phyloP scores from a whole-genome alignment of 768 basidiomycete genomes.

The Suillus variegatus region DNA sequence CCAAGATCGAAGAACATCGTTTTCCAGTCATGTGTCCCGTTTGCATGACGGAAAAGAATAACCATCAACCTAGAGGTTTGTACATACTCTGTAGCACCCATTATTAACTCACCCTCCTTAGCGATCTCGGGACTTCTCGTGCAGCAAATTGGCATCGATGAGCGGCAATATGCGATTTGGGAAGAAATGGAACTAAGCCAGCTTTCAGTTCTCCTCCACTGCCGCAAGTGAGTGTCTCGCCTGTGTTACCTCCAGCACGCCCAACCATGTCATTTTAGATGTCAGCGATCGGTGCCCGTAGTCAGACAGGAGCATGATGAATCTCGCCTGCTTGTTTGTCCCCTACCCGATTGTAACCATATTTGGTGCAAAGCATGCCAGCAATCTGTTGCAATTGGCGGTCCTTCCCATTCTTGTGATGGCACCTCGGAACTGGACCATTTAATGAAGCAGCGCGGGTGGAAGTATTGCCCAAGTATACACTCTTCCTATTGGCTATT shows the following conservation, averaged over 20 bases:
- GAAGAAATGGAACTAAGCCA: conserved; percentile 48
- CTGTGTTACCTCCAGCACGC: background rate
- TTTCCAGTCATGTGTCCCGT: conserved; percentile 66
- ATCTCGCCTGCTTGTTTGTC: conserved; percentile 47
- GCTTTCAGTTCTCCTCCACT: conserved; percentile 46
- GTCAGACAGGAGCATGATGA: conserved; percentile 49
- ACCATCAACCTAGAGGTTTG: conserved; percentile 35
- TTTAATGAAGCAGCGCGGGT: conserved; percentile 54
- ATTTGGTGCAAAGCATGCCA: conserved; percentile 66
- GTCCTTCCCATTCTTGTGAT: conserved; percentile 57
- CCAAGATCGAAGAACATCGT: conserved; percentile 51
- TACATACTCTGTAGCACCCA: background rate
- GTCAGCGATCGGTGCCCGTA: conserved; percentile 48
- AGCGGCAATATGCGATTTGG: conserved; percentile 41
- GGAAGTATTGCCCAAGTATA: conserved; percentile 65
- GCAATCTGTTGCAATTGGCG: conserved; percentile 36
- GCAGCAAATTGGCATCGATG: conserved; percentile 45
- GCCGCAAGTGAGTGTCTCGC: conserved; percentile 44
- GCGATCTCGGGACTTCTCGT: conserved; percentile 43
- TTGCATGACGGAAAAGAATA: conserved; percentile 40
- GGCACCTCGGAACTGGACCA: conserved; percentile 54
- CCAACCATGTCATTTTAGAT: conserved; percentile 37
- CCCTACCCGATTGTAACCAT: conserved; percentile 45
- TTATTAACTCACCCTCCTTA: conserved; percentile 17
- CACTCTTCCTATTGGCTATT: background rate